Evolutionary conservation across 2,329 filamentous ascomycete species (phyloP).

Genomic region (Fusarium devonianum): DNA sequence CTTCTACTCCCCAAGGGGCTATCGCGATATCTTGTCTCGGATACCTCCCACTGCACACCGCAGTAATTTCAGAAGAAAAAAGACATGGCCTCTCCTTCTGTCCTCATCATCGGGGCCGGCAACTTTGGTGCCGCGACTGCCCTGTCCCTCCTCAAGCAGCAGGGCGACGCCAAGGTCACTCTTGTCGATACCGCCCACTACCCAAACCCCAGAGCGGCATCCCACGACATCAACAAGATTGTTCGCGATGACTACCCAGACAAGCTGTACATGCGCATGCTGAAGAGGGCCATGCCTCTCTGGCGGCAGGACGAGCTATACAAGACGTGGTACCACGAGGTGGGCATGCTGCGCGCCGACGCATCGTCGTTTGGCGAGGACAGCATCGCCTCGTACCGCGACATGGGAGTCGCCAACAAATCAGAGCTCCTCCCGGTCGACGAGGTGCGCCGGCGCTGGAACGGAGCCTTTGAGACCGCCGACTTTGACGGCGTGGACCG

Average conservation of each 20-base stretch:
- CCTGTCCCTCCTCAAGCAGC: conserved; percentile 44
- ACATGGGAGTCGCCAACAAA: conserved; percentile 50
- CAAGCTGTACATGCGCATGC: conserved; percentile 50
- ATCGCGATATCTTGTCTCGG: conserved; percentile 11
- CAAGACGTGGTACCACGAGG: conserved; percentile 61
- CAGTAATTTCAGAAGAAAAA: conserved; percentile 11
- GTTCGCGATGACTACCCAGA: conserved; percentile 53
- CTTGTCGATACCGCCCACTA: conserved; percentile 48
- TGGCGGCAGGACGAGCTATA: conserved; percentile 58
- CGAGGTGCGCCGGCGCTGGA: conserved; percentile 62
- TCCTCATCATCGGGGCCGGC: conserved; percentile 53
- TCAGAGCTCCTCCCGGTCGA: conserved; percentile 54
- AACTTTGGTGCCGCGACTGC: conserved; percentile 55
- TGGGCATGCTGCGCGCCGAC: conserved; percentile 59
- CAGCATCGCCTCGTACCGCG: conserved; percentile 50
- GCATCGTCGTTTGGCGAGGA: conserved; percentile 52
- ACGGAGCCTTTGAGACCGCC: conserved; percentile 63
- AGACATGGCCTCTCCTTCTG: conserved; percentile 29
- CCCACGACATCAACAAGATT: conserved; percentile 57
- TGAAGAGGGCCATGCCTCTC: conserved; percentile 50
- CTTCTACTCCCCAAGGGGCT: conserved; percentile 24
- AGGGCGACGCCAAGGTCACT: conserved; percentile 42
- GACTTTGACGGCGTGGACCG: conserved; percentile 63
- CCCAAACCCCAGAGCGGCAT: conserved; percentile 52
- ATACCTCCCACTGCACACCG: too few relatives aligned